Base-by-base conservation (phyloP, 202 grass and related monocot genomes). In the Saccharum hybrid region DNA sequence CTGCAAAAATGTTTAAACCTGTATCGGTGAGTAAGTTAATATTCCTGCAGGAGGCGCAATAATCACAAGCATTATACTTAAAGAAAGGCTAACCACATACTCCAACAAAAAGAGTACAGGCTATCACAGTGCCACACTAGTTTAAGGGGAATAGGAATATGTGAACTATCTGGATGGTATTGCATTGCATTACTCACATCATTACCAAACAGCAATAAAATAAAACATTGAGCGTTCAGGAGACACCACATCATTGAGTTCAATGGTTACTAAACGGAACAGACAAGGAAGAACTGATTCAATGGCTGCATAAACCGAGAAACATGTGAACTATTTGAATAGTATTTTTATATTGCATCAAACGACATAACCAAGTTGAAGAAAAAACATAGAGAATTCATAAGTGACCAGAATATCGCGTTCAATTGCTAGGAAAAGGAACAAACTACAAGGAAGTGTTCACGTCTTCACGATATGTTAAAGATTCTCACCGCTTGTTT, bases 401-500 rank as follows among this genome's bases (percentile, higher is more conserved):
- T 23, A 4, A 67, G 23, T 16, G 26, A 71, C 59, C 65, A 66
- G 30, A 71, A 43, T 22, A 68, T 26, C 30, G 0, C 6, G 23
- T 69, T 34, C 1, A 43, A 43, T 70, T 18, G 36, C 49, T 48
- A 74, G 13, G 7, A 37, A 39, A 19, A 62, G 3, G n/a, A 49
- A 12, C 7, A 76, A 56, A 77, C 31, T 59, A 56, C 26, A 39
- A 89, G 46, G 4, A 10, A 77, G 79, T 15, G 1, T 16, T 22
- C 18, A 0, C 7, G 79, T 15, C 0, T 16, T 22, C 18, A 0
- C 7, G 37, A 21, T 10, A 83, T 71, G 51, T 63, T 31, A 78
- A 72, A 76, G 63, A 15, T 23, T 16, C 93, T 94, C 82, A 98
- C 96, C 64, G 91, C 96, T 92, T 98, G 93, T 57, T 84, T 93